phyloP scores from a whole-genome alignment of 2,329 filamentous ascomycete species.

The Stagonosporopsis vannaccii region DNA sequence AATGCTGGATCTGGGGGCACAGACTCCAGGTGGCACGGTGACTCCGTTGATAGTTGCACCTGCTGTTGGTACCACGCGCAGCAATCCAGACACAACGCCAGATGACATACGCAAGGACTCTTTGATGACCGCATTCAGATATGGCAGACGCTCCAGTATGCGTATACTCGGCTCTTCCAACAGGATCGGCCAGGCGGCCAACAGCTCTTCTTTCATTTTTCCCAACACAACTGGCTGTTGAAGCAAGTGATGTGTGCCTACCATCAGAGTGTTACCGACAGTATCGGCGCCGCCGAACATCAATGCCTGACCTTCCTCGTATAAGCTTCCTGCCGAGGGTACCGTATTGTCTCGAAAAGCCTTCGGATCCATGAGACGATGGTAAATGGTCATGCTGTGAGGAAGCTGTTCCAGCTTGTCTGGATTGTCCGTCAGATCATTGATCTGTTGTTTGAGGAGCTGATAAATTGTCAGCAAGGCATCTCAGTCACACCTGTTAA shows the following conservation, averaged over 20 bases:
- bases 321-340: constrained; percentile 46
- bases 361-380: constrained; percentile 45
- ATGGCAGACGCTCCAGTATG: constrained; percentile 47
- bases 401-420: constrained; percentile 41
- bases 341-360: constrained; percentile 43
- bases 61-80: constrained; percentile 31
- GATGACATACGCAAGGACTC: constrained; percentile 50
- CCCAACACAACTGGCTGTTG: constrained; percentile 41
- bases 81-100: constrained; percentile 40
- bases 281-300: constrained; percentile 59
- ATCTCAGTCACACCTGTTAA: background rate
- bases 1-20: background rate
- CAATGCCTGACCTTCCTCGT: constrained; percentile 56
- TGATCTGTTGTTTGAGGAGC: constrained; percentile 43
- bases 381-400: constrained; percentile 50
- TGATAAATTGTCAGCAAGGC: constrained; percentile 7
- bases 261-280: constrained; percentile 51
- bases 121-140: constrained; percentile 49
- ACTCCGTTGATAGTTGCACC: constrained; percentile 33
- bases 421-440: constrained; percentile 40
- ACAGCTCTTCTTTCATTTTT: constrained; percentile 51
- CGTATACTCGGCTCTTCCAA: constrained; percentile 37
- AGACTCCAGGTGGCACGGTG: constrained; percentile 30
- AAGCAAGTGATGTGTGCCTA: constrained; percentile 53
- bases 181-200: constrained; percentile 47